These are phyloP conservation scores for Pythium myriotylum DNA, from an alignment of 352 stramenopile genomes.

Conservation along the genomic window DNA sequence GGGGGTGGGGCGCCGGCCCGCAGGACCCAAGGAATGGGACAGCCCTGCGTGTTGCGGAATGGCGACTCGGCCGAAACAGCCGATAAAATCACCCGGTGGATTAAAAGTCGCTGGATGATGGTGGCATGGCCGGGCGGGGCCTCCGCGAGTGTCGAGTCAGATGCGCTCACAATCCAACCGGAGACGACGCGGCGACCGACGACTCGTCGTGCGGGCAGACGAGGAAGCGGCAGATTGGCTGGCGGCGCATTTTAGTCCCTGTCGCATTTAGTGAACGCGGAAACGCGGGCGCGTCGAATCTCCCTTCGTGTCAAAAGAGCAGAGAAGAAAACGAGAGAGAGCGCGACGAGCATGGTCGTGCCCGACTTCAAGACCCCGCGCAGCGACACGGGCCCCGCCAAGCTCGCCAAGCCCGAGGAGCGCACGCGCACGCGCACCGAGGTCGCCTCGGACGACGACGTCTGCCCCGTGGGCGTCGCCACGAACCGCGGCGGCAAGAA, in stretches of 20 bases:
- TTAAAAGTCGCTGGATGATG: conserved; percentile 21
- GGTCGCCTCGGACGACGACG: conserved; percentile 50
- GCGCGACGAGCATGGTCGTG: conserved; percentile 6
- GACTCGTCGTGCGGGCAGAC: conserved; percentile 8
- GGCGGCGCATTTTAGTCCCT: conserved; percentile 5
- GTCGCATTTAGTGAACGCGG: conserved; percentile 9
- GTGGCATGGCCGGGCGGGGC: conserved; percentile 4
- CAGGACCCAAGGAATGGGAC: too few species aligned
- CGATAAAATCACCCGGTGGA: conserved; percentile 14
- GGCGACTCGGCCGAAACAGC: conserved; percentile 11
- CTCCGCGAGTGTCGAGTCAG: conserved; percentile 4
- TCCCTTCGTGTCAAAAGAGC: conserved; percentile 4
- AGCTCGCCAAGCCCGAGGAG: conserved; percentile 21
- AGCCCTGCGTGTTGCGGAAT: conserved; percentile 14
- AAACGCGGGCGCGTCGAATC: conserved; percentile 20
- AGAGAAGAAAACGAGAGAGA: conserved; percentile 12
- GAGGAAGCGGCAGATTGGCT: conserved; percentile 20
- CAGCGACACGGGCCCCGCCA: conserved; percentile 11
- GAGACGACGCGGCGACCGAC: not conserved
- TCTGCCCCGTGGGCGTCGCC: conserved; percentile 64
- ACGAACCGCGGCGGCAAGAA: conserved; percentile 73
- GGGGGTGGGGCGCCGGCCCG: too few species aligned
- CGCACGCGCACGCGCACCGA: conserved; percentile 30
- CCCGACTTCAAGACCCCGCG: conserved; percentile 10
- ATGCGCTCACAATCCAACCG: not conserved